Evolutionary conservation across 345 rosid species (phyloP).

Genomic region (Litchi chinensis): DNA sequence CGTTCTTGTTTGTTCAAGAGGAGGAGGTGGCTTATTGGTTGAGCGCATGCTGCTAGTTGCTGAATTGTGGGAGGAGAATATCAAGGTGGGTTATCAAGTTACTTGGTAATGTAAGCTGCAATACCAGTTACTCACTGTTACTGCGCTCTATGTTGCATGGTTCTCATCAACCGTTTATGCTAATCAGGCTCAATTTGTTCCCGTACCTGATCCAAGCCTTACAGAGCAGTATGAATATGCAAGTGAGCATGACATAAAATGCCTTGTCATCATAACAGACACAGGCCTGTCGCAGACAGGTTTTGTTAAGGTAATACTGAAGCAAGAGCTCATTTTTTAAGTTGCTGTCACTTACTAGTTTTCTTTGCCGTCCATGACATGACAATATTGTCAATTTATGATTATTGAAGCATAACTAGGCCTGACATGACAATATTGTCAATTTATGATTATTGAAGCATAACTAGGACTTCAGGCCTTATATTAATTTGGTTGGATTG

Average conservation of each 20-base stretch:
- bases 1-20: conserved; percentile 93
- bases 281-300: conserved; percentile 67
- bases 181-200: conserved; percentile 85
- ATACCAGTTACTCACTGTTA: not conserved
- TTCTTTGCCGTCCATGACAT: not conserved
- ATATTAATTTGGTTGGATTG: not conserved
- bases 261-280: conserved; percentile 83
- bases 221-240: conserved; percentile 98
- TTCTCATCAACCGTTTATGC: conserved; percentile 19
- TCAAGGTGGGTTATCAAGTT: conserved; percentile 59
- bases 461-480: not conserved
- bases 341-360: not conserved
- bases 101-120: conserved; percentile 1
- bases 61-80: conserved; percentile 82
- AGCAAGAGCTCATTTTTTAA: not conserved
- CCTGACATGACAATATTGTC: too few relatives aligned
- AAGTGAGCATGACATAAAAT: conserved; percentile 84
- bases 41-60: conserved; percentile 94
- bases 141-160: conserved; percentile 19
- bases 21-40: conserved; percentile 91
- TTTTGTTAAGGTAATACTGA: conserved; percentile 68
- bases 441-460: too few relatives aligned
- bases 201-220: conserved; percentile 87
- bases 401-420: too few relatives aligned
- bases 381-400: not conserved